Evolutionary conservation across 768 basidiomycete species (phyloP).

Genomic region (Lanmaoa rubissima): DNA sequence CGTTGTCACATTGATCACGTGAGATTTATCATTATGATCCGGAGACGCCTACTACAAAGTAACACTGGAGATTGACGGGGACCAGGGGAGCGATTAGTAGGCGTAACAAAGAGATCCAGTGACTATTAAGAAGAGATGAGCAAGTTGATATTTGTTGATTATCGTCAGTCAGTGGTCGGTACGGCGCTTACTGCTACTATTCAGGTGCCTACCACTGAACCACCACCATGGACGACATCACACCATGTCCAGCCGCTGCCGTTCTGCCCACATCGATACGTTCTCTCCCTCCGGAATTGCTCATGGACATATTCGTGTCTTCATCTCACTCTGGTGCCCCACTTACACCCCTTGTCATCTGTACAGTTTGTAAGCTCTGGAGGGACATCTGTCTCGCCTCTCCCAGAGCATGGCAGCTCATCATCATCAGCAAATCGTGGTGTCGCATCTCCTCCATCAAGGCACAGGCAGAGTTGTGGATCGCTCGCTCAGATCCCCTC

Average conservation of each 20-base stretch:
- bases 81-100: too few relatives aligned
- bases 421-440: constrained; percentile 47
- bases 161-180: too few relatives aligned
- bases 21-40: too few relatives aligned
- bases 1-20: too few relatives aligned
- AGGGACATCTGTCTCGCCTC: constrained; percentile 48
- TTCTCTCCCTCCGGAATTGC: constrained; percentile 56
- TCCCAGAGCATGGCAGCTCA: constrained; percentile 60
- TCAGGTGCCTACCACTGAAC: not conserved
- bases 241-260: not conserved
- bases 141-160: too few relatives aligned
- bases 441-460: constrained; percentile 39
- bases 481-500: constrained; percentile 50
- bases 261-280: constrained; percentile 15
- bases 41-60: too few relatives aligned
- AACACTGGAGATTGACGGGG: too few relatives aligned
- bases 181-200: too few relatives aligned
- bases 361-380: constrained; percentile 60
- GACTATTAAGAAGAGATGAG: too few relatives aligned
- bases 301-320: constrained; percentile 56
- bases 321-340: constrained; percentile 43
- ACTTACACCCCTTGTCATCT: constrained; percentile 48
- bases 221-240: not conserved
- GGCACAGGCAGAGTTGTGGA: constrained; percentile 53
- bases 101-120: too few relatives aligned